A percentile compares a stretch with the other conserved stretches of the same genome.
phyloP scores from a whole-genome alignment of 306 rosid species.

The Fragaria ananassa region DNA sequence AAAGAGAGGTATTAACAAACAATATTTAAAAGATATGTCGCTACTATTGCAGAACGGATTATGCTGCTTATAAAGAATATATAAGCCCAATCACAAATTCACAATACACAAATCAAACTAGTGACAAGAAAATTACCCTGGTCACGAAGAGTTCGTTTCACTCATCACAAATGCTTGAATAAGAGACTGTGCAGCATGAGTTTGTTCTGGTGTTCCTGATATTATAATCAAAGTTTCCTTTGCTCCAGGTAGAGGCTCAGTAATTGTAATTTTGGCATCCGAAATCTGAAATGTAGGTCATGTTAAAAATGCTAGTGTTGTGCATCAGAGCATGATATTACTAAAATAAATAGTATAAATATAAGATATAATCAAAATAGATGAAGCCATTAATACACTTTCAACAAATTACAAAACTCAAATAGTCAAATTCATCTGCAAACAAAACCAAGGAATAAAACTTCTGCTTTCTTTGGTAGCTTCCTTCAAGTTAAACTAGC shows the following conservation, averaged over 20 bases:
- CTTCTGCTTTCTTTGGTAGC: not conserved
- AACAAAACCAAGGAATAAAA: not conserved
- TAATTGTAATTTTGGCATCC: conserved; percentile 79
- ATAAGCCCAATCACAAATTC: not conserved
- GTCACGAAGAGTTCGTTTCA: conserved; percentile 78
- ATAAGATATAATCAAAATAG: not conserved
- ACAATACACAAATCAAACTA: conserved; percentile 9
- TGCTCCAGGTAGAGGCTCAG: conserved; percentile 88
- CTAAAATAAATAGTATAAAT: not conserved
- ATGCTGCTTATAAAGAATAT: not conserved
- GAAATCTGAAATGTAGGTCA: conserved; percentile 62
- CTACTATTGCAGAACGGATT: not conserved
- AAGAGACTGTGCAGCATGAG: conserved; percentile 97
- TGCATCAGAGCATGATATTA: not conserved
- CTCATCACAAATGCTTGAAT: conserved; percentile 96
- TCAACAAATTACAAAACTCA: not conserved
- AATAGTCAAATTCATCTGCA: not conserved
- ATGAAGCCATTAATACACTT: not conserved
- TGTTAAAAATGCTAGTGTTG: conserved; percentile 23
- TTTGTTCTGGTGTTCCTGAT: conserved; percentile 96
- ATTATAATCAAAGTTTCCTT: conserved; percentile 79
- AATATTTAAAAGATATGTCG: not conserved
- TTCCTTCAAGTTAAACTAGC: not conserved
- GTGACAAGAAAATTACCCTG: conserved; percentile 36
- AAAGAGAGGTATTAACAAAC: conserved; percentile 12